These are phyloP conservation scores for Rhynchospora breviuscula DNA, from an alignment of 176 grass and related monocot species.

Conservation along the genomic window DNA sequence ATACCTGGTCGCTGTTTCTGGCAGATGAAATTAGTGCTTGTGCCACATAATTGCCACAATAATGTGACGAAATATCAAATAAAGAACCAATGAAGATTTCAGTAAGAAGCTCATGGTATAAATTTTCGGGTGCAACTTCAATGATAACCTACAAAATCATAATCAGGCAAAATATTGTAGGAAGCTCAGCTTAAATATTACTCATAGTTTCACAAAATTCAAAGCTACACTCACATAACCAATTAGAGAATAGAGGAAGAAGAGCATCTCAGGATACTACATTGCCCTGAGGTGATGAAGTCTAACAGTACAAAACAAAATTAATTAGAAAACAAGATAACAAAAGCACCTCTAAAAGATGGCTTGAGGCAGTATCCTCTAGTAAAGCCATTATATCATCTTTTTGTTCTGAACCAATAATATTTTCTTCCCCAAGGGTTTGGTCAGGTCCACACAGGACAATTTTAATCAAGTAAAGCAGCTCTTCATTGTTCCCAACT, in stretches of 20 bases:
- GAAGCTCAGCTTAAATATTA: not conserved
- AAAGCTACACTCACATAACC: not conserved
- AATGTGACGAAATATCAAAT: conserved; percentile 80
- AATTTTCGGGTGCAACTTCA: conserved; percentile 74
- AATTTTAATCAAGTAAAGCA: conserved; percentile 53
- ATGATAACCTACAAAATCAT: conserved; percentile 60
- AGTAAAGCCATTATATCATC: conserved; percentile 69
- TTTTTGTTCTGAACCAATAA: conserved; percentile 36
- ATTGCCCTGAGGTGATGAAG: not conserved
- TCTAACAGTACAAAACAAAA: not conserved
- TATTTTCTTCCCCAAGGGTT: conserved; percentile 15
- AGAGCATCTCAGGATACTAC: not conserved
- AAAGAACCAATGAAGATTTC: conserved; percentile 54
- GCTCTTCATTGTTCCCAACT: conserved; percentile 48
- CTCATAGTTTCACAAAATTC: not conserved
- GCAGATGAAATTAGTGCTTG: conserved; percentile 88
- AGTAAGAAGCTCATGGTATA: conserved; percentile 54
- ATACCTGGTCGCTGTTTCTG: conserved; percentile 76
- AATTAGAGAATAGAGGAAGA: not conserved
- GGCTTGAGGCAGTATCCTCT: conserved; percentile 83
- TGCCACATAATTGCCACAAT: conserved; percentile 87
- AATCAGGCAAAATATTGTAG: not conserved
- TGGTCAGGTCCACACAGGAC: conserved; percentile 54
- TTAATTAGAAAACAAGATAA: conserved; percentile 1
- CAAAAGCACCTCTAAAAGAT: conserved; percentile 75